phyloP scores from a whole-genome alignment of 1,284 basidiomycete genomes.

The Cryptococcus sp. region DNA sequence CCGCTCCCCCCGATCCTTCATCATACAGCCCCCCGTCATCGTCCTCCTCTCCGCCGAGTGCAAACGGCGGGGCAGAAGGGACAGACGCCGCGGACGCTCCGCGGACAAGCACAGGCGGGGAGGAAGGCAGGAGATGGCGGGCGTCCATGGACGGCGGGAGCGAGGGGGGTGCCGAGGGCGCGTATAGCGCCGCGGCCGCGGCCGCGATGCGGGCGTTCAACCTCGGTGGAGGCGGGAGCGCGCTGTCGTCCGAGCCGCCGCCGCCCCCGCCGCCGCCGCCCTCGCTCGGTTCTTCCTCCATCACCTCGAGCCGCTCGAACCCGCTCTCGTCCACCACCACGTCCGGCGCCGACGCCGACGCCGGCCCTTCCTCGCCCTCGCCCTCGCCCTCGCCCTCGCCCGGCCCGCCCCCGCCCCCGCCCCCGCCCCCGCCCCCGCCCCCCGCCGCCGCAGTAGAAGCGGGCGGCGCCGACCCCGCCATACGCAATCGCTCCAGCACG shows the following conservation, averaged over 20 bases:
- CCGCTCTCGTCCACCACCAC: slow-evolving; percentile 47
- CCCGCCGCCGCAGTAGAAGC: too few species aligned
- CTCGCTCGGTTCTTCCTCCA: not conserved
- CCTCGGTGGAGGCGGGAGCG: slow-evolving; percentile 1
- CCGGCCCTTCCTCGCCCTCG: slow-evolving; percentile 10
- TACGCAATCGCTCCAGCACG: slow-evolving; percentile 40
- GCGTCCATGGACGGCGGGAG: not conserved
- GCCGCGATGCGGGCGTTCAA: not conserved
- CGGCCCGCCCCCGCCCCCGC: slow-evolving; percentile 9
- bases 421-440: slow-evolving; percentile 12
- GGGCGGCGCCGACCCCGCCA: slow-evolving; percentile 43
- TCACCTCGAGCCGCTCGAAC: slow-evolving; percentile 34
- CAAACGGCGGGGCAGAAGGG: slow-evolving; percentile 23
- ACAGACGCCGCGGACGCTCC: not conserved
- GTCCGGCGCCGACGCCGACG: slow-evolving; percentile 34
- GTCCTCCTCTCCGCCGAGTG: slow-evolving; percentile 8
- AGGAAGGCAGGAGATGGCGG: slow-evolving; percentile 16
- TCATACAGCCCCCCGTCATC: slow-evolving; percentile 4
- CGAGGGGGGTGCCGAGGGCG: slow-evolving; percentile 28
- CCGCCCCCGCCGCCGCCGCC: not conserved
- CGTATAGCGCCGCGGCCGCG: slow-evolving; percentile 15
- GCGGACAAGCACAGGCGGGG: slow-evolving; percentile 25
- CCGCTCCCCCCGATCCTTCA: not conserved
- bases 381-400: slow-evolving; percentile 11
- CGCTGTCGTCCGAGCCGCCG: too few species aligned